These are phyloP conservation scores for Coniochaeta sp. DNA, from an alignment of 2,329 filamentous ascomycete genomes.

Conservation along the genomic window DNA sequence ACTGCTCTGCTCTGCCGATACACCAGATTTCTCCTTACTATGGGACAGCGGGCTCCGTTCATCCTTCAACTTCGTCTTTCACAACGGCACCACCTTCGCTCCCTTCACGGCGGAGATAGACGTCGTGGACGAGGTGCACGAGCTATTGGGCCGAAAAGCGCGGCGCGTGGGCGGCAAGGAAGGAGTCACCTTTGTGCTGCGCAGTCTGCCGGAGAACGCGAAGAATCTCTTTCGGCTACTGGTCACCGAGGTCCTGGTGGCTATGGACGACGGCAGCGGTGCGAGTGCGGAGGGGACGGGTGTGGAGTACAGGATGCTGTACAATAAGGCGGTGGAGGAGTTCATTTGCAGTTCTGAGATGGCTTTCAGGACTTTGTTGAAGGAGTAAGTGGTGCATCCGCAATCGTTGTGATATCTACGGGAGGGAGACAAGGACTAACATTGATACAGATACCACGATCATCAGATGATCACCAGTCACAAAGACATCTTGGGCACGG, in stretches of 20 bases:
- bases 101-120: conserved; percentile 69
- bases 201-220: conserved; percentile 86
- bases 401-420: not conserved
- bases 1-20: conserved; percentile 77
- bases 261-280: conserved; percentile 52
- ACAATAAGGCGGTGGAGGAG: conserved; percentile 92
- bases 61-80: conserved; percentile 80
- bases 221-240: conserved; percentile 79
- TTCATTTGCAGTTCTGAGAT: conserved; percentile 97
- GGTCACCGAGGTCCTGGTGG: conserved; percentile 73
- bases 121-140: conserved; percentile 84
- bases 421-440: conserved; percentile 17
- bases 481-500: conserved; percentile 79
- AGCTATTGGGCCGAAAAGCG: conserved; percentile 74
- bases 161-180: conserved; percentile 80
- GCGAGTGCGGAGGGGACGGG: conserved; percentile 53
- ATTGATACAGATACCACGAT: conserved; percentile 69
- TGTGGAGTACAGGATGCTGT: conserved; percentile 84
- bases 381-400: conserved; percentile 60
- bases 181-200: conserved; percentile 84
- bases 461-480: conserved; percentile 93
- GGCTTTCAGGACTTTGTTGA: conserved; percentile 86
- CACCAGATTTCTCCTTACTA: conserved; percentile 76
- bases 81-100: conserved; percentile 87
- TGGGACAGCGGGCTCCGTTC: conserved; percentile 86